Conservation (phyloP, 176 grass and related monocot species). For the Aegilops tauschii region DNA sequence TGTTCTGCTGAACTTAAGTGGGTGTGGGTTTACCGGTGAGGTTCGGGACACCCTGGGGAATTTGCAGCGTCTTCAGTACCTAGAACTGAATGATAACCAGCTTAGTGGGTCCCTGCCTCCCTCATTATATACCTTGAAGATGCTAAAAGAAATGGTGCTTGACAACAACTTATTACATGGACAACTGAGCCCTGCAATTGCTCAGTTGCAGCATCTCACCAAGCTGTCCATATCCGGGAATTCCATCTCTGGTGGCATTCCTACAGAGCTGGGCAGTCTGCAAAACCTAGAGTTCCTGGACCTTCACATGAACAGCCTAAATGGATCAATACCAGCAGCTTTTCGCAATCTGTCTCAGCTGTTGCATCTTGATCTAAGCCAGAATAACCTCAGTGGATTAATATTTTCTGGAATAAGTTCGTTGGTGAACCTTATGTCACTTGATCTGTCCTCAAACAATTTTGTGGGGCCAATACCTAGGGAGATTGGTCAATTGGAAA, state of each 20-base stretch:
- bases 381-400: slow-evolving; percentile 58
- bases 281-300: slow-evolving; percentile 64
- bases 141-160: slow-evolving; percentile 60
- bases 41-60: slow-evolving; percentile 49
- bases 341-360: slow-evolving; percentile 67
- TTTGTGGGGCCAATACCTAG: slow-evolving; percentile 66
- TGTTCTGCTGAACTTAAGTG: slow-evolving; percentile 67
- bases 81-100: slow-evolving; percentile 75
- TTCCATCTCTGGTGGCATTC: slow-evolving; percentile 60
- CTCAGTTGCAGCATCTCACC: slow-evolving; percentile 51
- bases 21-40: slow-evolving; percentile 65
- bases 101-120: slow-evolving; percentile 60
- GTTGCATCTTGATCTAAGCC: slow-evolving; percentile 70
- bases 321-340: slow-evolving; percentile 53
- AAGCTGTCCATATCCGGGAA: slow-evolving; percentile 62
- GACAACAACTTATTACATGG: slow-evolving; percentile 61
- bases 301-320: slow-evolving; percentile 58
- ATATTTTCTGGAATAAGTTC: slow-evolving; percentile 70
- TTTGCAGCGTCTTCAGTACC: slow-evolving; percentile 48
- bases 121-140: slow-evolving; percentile 54
- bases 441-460: slow-evolving; percentile 84
- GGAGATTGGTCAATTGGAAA: slow-evolving; percentile 57
- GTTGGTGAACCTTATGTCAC: slow-evolving; percentile 53
- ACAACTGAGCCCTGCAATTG: slow-evolving; percentile 53
- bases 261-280: slow-evolving; percentile 64